Base-by-base conservation (phyloP, 306 rosid species). In the Datisca glomerata region DNA sequence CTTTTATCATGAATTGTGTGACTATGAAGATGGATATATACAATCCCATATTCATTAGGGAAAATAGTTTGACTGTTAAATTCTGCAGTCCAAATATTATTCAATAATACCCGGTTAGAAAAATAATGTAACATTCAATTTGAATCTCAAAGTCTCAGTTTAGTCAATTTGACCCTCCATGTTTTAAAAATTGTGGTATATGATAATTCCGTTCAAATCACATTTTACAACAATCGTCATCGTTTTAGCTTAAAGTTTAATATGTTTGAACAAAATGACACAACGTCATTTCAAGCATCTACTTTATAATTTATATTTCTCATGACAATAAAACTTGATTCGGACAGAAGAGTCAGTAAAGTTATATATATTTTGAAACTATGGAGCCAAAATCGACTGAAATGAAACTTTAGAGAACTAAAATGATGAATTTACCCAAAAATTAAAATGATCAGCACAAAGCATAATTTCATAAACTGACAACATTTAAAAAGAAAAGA, bases 21-120 rank as follows among this genome's bases (percentile, higher is more conserved):
- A 72, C 43, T n/a, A 67, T 5, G n/a, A 62, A 33, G 63, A 91
- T 77, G 53, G 64, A 31, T 20, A 67, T 58, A 21, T 84, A 73
- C 23, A 72, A 45, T 0, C 71, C 78, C 47, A 84, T 28, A 44
- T 80, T 78, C 94, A 91, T 78, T 0, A 59, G 38, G 4, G 20
- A 65, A 23, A 91, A 63, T 2, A 78, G 21, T 60, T 69, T 80
- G 1, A 78, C 12, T 6, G 98, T 74, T 13, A 61, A 45, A 7
- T 38, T 75, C 95, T 87, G 68, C 45, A 29, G 0, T 16, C n/a
- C 16, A 21, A 31, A 9, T 13, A 6, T 8, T 5, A 16, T 13
- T 5, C n/a, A 17, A 5, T 19, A 31, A 20, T 46, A 53, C 12
- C 1, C 3, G 17, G 12, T 1, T 2, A 37, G 4, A 4, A 2